These are phyloP conservation scores for Reutealis trisperma DNA, from an alignment of 345 rosid genomes.

Conservation along the genomic window DNA sequence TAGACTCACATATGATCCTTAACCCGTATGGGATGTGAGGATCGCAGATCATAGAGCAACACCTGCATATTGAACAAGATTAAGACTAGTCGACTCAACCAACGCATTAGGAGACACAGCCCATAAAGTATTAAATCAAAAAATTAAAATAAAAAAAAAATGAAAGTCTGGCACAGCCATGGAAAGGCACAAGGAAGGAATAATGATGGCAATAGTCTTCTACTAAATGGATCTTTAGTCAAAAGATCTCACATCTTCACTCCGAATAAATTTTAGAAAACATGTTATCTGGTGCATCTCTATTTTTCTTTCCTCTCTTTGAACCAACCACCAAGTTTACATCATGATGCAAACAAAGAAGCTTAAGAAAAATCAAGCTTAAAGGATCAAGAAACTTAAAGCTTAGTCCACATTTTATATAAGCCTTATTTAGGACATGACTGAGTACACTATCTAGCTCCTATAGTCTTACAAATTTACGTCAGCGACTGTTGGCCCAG, in stretches of 20 bases:
- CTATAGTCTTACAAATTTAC: too few species aligned
- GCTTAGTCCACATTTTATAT: not conserved
- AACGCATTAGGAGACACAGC: not conserved
- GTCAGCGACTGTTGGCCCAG: too few species aligned
- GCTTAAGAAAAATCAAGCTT: too few species aligned
- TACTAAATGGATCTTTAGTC: not conserved
- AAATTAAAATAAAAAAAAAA: not conserved
- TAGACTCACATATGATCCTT: slow-evolving; percentile 91
- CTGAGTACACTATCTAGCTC: too few species aligned
- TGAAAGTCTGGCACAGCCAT: not conserved
- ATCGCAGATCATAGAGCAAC: slow-evolving; percentile 83
- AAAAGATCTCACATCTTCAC: not conserved
- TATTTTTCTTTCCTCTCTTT: not conserved
- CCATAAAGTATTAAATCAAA: not conserved
- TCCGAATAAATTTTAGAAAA: not conserved
- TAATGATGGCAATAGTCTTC: not conserved
- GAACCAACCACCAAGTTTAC: not conserved
- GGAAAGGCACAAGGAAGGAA: not conserved
- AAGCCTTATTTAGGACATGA: too few species aligned
- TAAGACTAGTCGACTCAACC: not conserved
- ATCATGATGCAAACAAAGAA: not conserved
- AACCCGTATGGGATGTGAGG: slow-evolving; percentile 72
- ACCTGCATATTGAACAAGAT: slow-evolving; percentile 53
- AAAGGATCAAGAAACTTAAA: not conserved
- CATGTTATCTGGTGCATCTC: not conserved